A percentile compares a stretch with the other conserved stretches of the same genome.
phyloP scores from a whole-genome alignment of 805 yeast species.

The Torulaspora microellipsoides region DNA sequence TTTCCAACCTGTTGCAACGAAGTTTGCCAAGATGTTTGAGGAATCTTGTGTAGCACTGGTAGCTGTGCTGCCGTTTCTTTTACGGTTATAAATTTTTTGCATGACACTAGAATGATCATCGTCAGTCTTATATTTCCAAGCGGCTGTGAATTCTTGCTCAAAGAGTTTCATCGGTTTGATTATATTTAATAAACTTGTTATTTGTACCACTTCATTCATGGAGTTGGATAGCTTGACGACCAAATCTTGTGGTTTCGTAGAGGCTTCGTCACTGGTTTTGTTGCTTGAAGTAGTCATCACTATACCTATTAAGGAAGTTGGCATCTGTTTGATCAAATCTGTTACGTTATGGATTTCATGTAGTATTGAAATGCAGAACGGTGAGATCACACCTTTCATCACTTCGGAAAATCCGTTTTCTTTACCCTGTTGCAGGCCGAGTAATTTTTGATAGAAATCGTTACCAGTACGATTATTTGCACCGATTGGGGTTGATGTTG shows the following conservation, averaged over 20 bases:
- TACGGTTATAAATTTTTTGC: constrained; percentile 4
- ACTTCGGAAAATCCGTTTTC: constrained; percentile 12
- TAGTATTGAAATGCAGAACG: constrained; percentile 27
- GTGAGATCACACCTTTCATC: constrained; percentile 28
- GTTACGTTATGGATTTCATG: constrained; percentile 27
- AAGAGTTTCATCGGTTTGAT: constrained; percentile 31
- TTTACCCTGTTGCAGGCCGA: constrained; percentile 24
- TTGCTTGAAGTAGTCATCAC: constrained; percentile 23
- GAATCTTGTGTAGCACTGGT: neutral
- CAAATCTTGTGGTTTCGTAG: constrained; percentile 23
- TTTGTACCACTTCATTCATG: constrained; percentile 33
- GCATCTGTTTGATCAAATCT: constrained; percentile 30
- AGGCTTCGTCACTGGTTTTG: constrained; percentile 6
- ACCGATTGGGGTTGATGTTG: neutral
- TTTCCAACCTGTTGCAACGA: constrained; percentile 29
- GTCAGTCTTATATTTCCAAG: constrained; percentile 9
- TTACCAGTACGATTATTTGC: constrained; percentile 9
- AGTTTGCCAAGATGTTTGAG: constrained; percentile 7
- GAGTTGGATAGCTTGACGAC: constrained; percentile 31
- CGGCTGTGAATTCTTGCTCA: constrained; percentile 12
- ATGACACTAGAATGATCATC: constrained; percentile 4
- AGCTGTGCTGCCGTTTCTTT: neutral
- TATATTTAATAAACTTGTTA: constrained; percentile 28
- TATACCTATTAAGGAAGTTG: constrained; percentile 28
- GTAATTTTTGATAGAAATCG: constrained; percentile 28